Evolutionary conservation across 495 filamentous ascomycete species (phyloP), one percentile per base, ranked within the genome.

Genomic region (Saxophila tyrrhenica): DNA sequence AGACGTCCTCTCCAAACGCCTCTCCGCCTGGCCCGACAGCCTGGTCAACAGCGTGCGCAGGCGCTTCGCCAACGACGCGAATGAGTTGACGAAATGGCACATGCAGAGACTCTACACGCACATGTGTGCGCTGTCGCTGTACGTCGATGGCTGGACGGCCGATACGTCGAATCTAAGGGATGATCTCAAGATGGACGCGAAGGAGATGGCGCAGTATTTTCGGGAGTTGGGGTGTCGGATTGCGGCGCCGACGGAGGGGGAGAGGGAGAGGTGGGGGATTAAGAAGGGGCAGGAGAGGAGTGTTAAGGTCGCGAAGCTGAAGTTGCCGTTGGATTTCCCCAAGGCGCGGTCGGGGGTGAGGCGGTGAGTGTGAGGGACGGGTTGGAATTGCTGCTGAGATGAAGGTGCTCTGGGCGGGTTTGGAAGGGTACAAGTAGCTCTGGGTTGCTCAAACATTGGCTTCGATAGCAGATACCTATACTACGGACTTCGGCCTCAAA

Each of bases 291-390:
- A 83, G 62, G 80, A 78, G 2, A 63, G 69, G 35, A 74, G 76
- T 21, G 76, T 83, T 52, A 75, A 78, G 25, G 61, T 85, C 44
- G 90, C 86, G 16, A 75, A 78, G 52, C 72, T 98, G 58, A 82
- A 73, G 56, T 61, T 95, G 50, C 94, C 94, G 1, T 70, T 95
- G 52, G 77, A 83, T 52, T 95, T 97, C 64, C 92, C 92, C 0
- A 85, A 80, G 70, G 50, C 57, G 55, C 52, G 63, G 38, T 22
- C 19, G 47, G 29, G 48, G 39, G 82, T 58, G 78, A 89, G 59
- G 78, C 84, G 0, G 51, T 54, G 29, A 48, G 49, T 45, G 8
- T 44, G 45, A 48, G 17, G 45, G 45, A n/a, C n/a, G n/a, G n/a
- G 35, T n/a, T 9, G 35, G 35, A n/a, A n/a, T n/a, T n/a, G n/a